Evolutionary conservation across 2,329 filamentous ascomycete genomes (phyloP), one percentile per base, ranked within the genome.

Genomic region (Dactylellina parvicollis): DNA sequence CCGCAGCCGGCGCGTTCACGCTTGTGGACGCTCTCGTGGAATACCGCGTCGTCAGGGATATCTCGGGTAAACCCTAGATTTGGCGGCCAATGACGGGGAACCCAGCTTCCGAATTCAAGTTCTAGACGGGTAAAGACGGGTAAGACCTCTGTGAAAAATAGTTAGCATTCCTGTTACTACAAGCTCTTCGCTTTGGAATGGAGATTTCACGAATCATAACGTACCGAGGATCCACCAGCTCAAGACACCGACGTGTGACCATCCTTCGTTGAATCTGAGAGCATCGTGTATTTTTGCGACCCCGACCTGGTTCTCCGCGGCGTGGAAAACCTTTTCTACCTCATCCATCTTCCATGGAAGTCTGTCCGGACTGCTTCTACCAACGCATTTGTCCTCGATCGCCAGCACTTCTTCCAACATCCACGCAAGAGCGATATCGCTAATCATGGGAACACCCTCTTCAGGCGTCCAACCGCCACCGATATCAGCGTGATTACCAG

Each of bases 401-500:
- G 76, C 70, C 3, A 77, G 57, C 1, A 85, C 78, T 74, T 85
- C 84, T 1, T 81, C 81, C 38, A 85, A 82, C 84, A 86, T 86
- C 84, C 84, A 86, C 9, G 81, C 81, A 1, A 86, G 78, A 2
- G 84, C 81, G 16, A 85, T 81, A 69, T 86, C 84, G 20, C 83
- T 85, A 79, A 86, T 74, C 46, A 57, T 67, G 3, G 70, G 70
- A 34, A 67, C 64, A 18, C 62, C 70, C 54, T 74, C 70, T 30
- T 74, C 55, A 14, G 64, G 61, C 34, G 56, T 64, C 90, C 90
- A 92, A 0, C 91, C 91, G 8, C 91, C 91, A 0, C 91, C 91
- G 28, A 93, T 87, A 75, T 94, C 91, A 1, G 87, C 91, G 75
- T 96, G 91, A 9, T 89, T 88, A 7, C 91, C 91, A 0, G 90